These are phyloP conservation scores for Umbelopsis ramanniana DNA, from an alignment of 192 early-diverging fungal genomes.

Conservation along the genomic window DNA sequence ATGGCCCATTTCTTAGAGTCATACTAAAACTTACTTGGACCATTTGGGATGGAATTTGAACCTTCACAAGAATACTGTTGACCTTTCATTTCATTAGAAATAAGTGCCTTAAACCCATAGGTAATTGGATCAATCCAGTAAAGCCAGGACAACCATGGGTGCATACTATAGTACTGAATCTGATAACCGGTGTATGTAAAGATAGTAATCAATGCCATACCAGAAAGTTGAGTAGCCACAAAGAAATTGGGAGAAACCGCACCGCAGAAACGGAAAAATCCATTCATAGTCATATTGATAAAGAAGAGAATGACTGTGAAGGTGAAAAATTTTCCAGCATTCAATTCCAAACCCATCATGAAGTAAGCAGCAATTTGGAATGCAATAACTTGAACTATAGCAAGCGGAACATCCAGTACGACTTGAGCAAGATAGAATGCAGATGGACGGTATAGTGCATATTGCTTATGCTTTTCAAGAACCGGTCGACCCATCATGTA, in stretches of 20 bases:
- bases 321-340: constrained; percentile 57
- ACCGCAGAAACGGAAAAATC: constrained; percentile 63
- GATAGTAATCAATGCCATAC: constrained; percentile 54
- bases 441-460: constrained; percentile 68
- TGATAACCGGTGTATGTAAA: constrained; percentile 64
- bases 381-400: constrained; percentile 52
- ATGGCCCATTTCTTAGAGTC: neutral
- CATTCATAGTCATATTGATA: constrained; percentile 57
- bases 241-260: constrained; percentile 54
- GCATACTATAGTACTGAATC: constrained; percentile 63
- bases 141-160: constrained; percentile 68
- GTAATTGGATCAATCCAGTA: constrained; percentile 72
- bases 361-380: constrained; percentile 65
- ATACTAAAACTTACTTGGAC: constrained; percentile 16
- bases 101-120: constrained; percentile 68
- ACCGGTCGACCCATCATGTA: constrained; percentile 74
- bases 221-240: constrained; percentile 54
- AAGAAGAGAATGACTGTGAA: constrained; percentile 60
- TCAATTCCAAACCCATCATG: constrained; percentile 59
- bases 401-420: constrained; percentile 55
- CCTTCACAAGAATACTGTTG: constrained; percentile 41
- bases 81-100: constrained; percentile 70
- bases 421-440: constrained; percentile 61
- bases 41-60: constrained; percentile 30
- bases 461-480: constrained; percentile 78